These are phyloP conservation scores for Theobroma cacao DNA, from an alignment of 345 rosid genomes.

Conservation along the genomic window DNA sequence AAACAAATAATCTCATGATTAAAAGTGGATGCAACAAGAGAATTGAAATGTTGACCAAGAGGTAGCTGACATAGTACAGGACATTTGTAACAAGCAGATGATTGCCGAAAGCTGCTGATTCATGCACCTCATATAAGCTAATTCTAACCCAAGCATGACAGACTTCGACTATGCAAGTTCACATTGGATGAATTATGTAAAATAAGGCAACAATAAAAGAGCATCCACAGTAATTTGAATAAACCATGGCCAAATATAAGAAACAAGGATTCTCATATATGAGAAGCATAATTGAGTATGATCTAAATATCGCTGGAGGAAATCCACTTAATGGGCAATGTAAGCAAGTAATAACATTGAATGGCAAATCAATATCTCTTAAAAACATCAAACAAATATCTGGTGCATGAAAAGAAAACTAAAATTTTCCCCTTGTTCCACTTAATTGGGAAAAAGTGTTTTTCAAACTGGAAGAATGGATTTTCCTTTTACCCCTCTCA, in stretches of 20 bases:
- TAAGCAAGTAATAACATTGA: neutral
- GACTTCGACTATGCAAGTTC: neutral
- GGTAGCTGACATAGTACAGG: neutral
- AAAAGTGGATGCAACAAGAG: neutral
- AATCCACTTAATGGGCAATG: too few species aligned
- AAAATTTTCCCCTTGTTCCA: neutral
- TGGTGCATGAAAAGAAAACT: neutral
- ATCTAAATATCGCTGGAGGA: neutral
- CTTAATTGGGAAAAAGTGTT: neutral
- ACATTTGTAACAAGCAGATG: neutral
- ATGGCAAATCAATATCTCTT: neutral
- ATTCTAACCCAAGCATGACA: neutral
- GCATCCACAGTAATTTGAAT: neutral
- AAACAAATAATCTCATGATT: neutral
- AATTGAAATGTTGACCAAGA: neutral
- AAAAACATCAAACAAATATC: neutral
- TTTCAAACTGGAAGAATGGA: neutral
- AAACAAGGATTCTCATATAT: neutral
- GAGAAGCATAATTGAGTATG: neutral
- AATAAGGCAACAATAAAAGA: neutral
- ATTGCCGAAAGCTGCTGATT: neutral
- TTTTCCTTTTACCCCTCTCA: neutral
- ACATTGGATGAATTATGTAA: neutral
- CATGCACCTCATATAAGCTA: neutral
- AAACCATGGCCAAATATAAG: neutral